Evolutionary conservation across 495 filamentous ascomycete species (phyloP).

Genomic region (Zalerion maritima): DNA sequence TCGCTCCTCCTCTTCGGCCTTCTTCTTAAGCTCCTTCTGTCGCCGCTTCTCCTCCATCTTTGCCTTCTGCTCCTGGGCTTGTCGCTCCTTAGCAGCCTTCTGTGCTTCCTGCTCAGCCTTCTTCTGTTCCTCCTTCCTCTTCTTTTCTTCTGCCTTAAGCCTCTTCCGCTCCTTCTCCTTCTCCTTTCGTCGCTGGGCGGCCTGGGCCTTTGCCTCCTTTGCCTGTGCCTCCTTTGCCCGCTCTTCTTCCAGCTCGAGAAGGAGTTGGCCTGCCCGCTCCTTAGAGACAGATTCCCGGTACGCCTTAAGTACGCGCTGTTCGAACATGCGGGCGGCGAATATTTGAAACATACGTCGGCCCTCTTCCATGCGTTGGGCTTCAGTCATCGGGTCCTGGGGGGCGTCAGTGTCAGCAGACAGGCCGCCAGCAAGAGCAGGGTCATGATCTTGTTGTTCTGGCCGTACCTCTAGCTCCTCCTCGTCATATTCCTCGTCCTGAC

Average conservation of each 20-base stretch:
- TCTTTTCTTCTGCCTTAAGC: slow-evolving; percentile 78
- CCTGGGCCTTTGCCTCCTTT: slow-evolving; percentile 84
- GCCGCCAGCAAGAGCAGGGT: no score
- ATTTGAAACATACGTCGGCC: slow-evolving; percentile 99
- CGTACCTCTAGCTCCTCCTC: slow-evolving; percentile 76
- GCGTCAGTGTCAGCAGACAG: no score
- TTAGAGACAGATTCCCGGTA: slow-evolving; percentile 92
- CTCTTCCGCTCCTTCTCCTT: slow-evolving; percentile 74
- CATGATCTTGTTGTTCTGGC: no score
- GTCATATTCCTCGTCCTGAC: slow-evolving; percentile 75
- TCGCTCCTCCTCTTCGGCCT: slow-evolving; percentile 77
- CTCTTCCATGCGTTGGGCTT: slow-evolving; percentile 98
- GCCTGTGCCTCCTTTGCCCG: slow-evolving; percentile 54
- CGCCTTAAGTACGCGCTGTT: slow-evolving; percentile 90
- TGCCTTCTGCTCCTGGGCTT: slow-evolving; percentile 58
- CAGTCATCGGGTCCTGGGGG: slow-evolving; percentile 90
- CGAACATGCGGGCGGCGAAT: slow-evolving; percentile 98
- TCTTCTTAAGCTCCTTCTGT: slow-evolving; percentile 85
- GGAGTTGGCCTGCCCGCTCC: slow-evolving; percentile 79
- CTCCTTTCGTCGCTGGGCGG: slow-evolving; percentile 85
- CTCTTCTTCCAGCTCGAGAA: slow-evolving; percentile 86
- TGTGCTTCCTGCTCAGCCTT: slow-evolving; percentile 75
- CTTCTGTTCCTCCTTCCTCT: slow-evolving; percentile 73
- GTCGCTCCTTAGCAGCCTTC: slow-evolving; percentile 62
- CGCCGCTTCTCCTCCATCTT: slow-evolving; percentile 82